Conservation (phyloP, 805 yeast genomes). For the Saccharomycopsis fermentans region DNA sequence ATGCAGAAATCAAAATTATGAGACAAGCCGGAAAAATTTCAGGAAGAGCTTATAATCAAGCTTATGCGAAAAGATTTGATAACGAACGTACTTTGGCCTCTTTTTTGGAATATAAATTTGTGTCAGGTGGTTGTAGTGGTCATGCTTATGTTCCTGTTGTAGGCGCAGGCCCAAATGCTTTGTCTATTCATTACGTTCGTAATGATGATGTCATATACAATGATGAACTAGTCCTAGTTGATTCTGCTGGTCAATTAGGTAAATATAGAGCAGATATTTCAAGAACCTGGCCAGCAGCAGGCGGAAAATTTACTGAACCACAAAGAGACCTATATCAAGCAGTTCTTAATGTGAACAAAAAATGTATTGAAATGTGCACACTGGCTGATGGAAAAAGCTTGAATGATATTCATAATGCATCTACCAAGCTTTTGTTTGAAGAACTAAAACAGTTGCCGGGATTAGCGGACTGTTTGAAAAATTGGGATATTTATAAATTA, state of each 20-base stretch:
- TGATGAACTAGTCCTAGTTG: conserved; percentile 82
- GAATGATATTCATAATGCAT: conserved; percentile 64
- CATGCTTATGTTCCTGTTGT: conserved; percentile 93
- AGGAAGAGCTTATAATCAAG: conserved; percentile 73
- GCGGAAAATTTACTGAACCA: conserved; percentile 53
- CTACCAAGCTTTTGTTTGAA: conserved; percentile 46
- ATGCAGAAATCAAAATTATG: conserved; percentile 68
- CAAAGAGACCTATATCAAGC: conserved; percentile 85
- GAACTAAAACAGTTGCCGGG: conserved; percentile 66
- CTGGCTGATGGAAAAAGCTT: conserved; percentile 43
- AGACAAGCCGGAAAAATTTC: conserved; percentile 75
- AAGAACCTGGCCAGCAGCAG: conserved; percentile 88
- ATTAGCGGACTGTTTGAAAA: conserved; percentile 36
- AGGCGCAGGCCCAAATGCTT: conserved; percentile 84
- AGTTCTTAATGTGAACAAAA: conserved; percentile 71
- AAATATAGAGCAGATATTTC: conserved; percentile 96
- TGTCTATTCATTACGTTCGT: conserved; percentile 88
- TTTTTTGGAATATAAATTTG: conserved; percentile 71
- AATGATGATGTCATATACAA: conserved; percentile 73
- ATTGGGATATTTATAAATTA: conserved; percentile 42
- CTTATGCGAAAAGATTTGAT: conserved; percentile 55
- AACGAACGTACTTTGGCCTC: conserved; percentile 75
- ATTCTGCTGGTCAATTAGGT: conserved; percentile 89
- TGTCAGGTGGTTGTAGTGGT: conserved; percentile 79
- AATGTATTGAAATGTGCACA: conserved; percentile 63